Evolutionary conservation across 2,329 filamentous ascomycete genomes (phyloP).

Genomic region (Ramularia endophylla): DNA sequence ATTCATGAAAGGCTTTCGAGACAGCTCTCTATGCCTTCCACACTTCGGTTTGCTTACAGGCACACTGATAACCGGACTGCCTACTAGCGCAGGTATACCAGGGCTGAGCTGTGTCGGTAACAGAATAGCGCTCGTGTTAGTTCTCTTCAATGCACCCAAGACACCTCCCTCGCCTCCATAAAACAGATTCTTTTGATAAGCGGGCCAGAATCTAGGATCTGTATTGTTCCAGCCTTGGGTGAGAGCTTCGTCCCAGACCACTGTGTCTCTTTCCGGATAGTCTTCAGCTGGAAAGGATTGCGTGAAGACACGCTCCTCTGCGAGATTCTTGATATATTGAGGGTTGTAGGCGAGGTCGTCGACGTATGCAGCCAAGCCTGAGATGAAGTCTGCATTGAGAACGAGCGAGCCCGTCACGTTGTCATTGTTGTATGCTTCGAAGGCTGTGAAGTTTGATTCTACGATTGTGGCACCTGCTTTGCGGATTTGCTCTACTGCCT

Average conservation of each 20-base stretch:
- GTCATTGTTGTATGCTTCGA: constrained; percentile 34
- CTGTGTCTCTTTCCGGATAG: constrained; percentile 57
- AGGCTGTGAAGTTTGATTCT: constrained; percentile 18
- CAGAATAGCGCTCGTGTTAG: constrained; percentile 57
- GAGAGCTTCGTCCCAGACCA: constrained; percentile 50
- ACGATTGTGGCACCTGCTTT: constrained; percentile 17
- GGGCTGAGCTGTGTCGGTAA: constrained; percentile 49
- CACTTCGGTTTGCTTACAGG: constrained; percentile 50
- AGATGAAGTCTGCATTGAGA: constrained; percentile 54
- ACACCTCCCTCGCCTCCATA: constrained; percentile 56
- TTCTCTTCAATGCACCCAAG: constrained; percentile 51
- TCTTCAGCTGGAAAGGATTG: constrained; percentile 48
- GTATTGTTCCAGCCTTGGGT: constrained; percentile 51
- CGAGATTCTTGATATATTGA: constrained; percentile 47
- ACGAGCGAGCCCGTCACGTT: constrained; percentile 37
- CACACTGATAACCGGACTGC: constrained; percentile 57
- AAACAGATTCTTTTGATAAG: constrained; percentile 49
- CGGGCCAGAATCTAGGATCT: constrained; percentile 50
- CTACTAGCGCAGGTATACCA: constrained; percentile 50
- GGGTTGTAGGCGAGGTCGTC: constrained; percentile 53
- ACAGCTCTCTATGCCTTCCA: no score
- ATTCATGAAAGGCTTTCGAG: no score
- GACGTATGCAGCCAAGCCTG: constrained; percentile 54
- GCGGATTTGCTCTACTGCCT: constrained; percentile 12
- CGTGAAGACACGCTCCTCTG: constrained; percentile 52